Evolutionary conservation across 106 monocot genomes (phyloP), one percentile per base, ranked within the genome.

Genomic region (Dioscorea dumetorum): DNA sequence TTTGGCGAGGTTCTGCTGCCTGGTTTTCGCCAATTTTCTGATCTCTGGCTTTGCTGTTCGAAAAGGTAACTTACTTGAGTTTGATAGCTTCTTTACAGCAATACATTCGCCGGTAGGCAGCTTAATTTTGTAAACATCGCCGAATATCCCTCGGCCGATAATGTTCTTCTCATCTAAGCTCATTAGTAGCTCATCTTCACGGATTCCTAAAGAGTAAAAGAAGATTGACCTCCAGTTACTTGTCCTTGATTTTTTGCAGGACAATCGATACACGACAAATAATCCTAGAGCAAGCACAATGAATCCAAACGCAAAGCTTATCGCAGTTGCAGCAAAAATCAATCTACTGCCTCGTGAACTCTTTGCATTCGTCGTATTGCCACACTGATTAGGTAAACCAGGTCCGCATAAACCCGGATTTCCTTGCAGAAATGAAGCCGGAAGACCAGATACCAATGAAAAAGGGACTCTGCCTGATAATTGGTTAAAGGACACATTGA

Each of bases 321-420:
- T 34, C 8, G 78, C 49, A 50, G 68, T 57, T 16, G 69, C 32
- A 15, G 73, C 85, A 49, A 66, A n/a, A 3, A 74, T 49, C 50
- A 86, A 67, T n/a, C 57, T 14, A 33, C 22, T 66, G 10, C 17
- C 52, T 24, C 48, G 35, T 21, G 72, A 59, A 41, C 24, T 50
- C 20, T 19, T 62, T 28, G 61, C 54, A 24, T 61, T 52, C 17
- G 11, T n/a, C 22, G 14, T 12, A 8, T 22, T 32, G 13, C 33
- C 60, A 63, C 86, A 83, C 15, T 73, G 18, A 61, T 74, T 86
- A 8, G 86, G 76, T 48, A 90, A 61, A 15, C 90, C 90, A 22
- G 83, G 86, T n/a, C 90, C 90, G 62, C 90, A 90, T 17, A 90
- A 73, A 23, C 60, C 83, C 12, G 90, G 78, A 69, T 90, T 90